Percentiles rank a stretch among this genome's conserved stretches.
phyloP scores from a whole-genome alignment of 2,329 filamentous ascomycete genomes.

The Chlorencoelia australis region DNA sequence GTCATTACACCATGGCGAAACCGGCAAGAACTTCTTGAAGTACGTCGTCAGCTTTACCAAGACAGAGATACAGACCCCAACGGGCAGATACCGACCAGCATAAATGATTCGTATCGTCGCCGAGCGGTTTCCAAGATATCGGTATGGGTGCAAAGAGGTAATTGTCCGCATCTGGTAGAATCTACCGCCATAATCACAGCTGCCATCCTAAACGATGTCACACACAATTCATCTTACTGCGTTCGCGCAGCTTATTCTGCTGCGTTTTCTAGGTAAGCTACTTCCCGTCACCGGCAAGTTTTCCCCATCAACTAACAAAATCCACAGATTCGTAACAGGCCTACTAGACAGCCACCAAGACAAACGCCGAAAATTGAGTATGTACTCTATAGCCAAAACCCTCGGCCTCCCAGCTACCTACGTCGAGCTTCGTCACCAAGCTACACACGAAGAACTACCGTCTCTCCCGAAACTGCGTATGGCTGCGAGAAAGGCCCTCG shows the following conservation, averaged over 20 bases:
- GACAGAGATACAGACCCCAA: constrained; percentile 28
- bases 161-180: constrained; percentile 70
- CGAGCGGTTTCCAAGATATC: constrained; percentile 48
- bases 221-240: constrained; percentile 37
- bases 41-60: constrained; percentile 56
- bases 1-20: constrained; percentile 66
- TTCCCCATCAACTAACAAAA: not conserved
- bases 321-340: constrained; percentile 63
- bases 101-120: constrained; percentile 41
- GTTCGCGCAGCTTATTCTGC: constrained; percentile 61
- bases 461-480: constrained; percentile 61
- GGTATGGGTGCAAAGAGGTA: constrained; percentile 63
- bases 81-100: too few relatives aligned
- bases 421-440: constrained; percentile 82
- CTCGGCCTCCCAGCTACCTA: constrained; percentile 67
- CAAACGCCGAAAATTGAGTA: constrained; percentile 56
- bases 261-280: constrained; percentile 59
- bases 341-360: constrained; percentile 65
- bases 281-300: not conserved
- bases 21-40: constrained; percentile 52
- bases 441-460: constrained; percentile 80
- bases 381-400: constrained; percentile 61
- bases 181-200: constrained; percentile 65
- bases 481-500: constrained; percentile 59
- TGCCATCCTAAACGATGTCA: constrained; percentile 53